Evolutionary conservation across 768 basidiomycete species (phyloP), one percentile per base, ranked within the genome.

Genomic region (Podaxis sp.): DNA sequence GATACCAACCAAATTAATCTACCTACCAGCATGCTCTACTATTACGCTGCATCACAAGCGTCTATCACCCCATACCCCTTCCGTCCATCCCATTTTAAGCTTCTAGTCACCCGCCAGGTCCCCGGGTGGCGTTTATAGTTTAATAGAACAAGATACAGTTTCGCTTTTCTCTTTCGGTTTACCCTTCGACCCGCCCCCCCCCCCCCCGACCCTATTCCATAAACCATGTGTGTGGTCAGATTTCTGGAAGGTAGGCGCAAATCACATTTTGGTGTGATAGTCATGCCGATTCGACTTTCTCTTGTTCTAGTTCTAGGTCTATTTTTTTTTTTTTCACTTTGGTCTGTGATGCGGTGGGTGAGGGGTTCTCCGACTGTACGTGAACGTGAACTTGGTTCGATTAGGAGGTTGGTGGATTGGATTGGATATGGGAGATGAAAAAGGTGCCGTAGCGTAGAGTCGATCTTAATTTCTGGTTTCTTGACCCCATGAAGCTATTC

Each of bases 1-100:
- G 57, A 58, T 58, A 58, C 57, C 57, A 37, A 36, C 52, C 52
- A 48, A 36, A 58, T 58, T 27, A 40, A 36, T 48, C 47, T 6
- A 50, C n/a, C n/a, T 18, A 44, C 42, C 36, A 38, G n/a, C 35
- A 7, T 27, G 16, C 28, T 28, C 6, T 51, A 6, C 40, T 14
- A n/a, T 18, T 18, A n/a, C 9, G 6, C 5, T 18, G 4, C 16
- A 1, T 13, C n/a, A 21, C 42, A 18, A 44, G 42, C 42, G 42
- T 16, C n/a, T 7, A 44, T 44, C 18, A 6, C n/a, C 0, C 42
- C 1, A 44, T 18, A 18, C 42, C 14, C 16, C n/a, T n/a, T 44
- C n/a, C n/a, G 42, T 18, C 42, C 27, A 13, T 16, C 47, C 47
- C 47, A 16, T 14, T 18, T 23, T 9, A 21, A 14, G 27, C 4